Evolutionary conservation across 768 basidiomycete genomes (phyloP), one percentile per base, ranked within the genome.

Genomic region (Austroboletus eburneus): DNA sequence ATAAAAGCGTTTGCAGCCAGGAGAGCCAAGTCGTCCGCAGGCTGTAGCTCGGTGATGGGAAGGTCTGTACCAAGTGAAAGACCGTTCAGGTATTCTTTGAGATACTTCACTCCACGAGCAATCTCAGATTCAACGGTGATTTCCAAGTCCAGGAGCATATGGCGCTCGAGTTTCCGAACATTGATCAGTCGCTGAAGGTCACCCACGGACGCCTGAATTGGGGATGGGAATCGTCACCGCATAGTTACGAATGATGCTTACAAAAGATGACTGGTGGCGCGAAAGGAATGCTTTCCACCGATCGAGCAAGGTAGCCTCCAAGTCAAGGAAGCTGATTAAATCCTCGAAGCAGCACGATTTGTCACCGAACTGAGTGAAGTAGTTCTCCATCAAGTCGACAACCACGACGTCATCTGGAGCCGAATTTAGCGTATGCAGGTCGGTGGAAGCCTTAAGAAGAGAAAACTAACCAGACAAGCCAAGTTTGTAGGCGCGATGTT

Each of bases 341-440:
- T 96, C 93, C 66, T 94, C 92, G 48, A 82, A 89, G 63, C 90
- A 91, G 64, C 87, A 91, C 5, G 84, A 72, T 65, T 92, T 95
- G 63, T 83, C 80, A 24, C 87, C 85, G 55, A 91, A 79, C 48
- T 70, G 71, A 33, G 77, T 69, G 58, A 91, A 81, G 64, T 94
- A 95, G 39, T 72, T 66, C 57, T 80, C 71, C 59, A 92, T 67
- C 45, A 84, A 69, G 10, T 64, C 57, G 25, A 76, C 60, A 45
- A 83, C 54, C 23, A 67, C 65, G 12, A 57, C 56, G 23, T 72
- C 41, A 55, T 80, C 84, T 87, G 23, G 29, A n/a, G 35, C 39
- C 18, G 18, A 25, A 39, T 35, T 59, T 39, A 48, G 45, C 27
- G 2, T 24, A 17, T 29, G 14, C 38, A 48, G 25, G 23, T 32